Evolutionary conservation across 176 grass and related monocot genomes (phyloP), one percentile per base, ranked within the genome.

Genomic region (Pontederia paniculata): DNA sequence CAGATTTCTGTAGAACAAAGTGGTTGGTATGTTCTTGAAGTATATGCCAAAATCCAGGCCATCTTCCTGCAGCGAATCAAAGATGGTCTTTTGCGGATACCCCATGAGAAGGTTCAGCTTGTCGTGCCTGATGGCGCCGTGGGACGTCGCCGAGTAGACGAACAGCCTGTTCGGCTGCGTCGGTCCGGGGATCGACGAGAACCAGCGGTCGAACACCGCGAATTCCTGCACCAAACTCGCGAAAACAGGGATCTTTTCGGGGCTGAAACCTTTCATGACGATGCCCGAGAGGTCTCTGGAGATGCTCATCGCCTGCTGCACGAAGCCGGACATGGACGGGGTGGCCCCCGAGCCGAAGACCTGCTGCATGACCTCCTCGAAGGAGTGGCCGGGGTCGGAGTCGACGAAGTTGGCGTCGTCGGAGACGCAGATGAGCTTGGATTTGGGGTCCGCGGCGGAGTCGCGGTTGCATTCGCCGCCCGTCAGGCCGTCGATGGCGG

Each of bases 131-230:
- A 80, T 73, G 54, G 90, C 73, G 70, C 90, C 90, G 57, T 78
- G 85, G 56, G 90, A 96, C 68, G 90, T 96, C 60, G 79, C 82
- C 64, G 90, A 96, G 73, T 89, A 89, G 66, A 96, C 81, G 70
- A 89, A 96, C 12, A 96, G 90, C 12, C 90, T 76, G 76, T 96
- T 89, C 23, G 90, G 90, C 52, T 96, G 90, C 2, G 85, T 96
- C 0, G 90, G 85, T 1, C 85, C 81, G 16, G 79, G 90, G 18
- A 96, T 70, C 68, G 85, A 96, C 45, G 90, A 89, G 85, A 96
- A 96, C 90, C 90, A 96, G 12, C 82, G 85, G 55, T 96, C 90
- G 80, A 95, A 95, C 18, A 95, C 85, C 15, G 85, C 85, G 74
- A 96, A 96, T 51, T 77, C 60, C 2, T 84, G 41, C 6, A 81